These are phyloP conservation scores for Xylaria intraflava DNA, from an alignment of 495 filamentous ascomycete species.

Conservation along the genomic window DNA sequence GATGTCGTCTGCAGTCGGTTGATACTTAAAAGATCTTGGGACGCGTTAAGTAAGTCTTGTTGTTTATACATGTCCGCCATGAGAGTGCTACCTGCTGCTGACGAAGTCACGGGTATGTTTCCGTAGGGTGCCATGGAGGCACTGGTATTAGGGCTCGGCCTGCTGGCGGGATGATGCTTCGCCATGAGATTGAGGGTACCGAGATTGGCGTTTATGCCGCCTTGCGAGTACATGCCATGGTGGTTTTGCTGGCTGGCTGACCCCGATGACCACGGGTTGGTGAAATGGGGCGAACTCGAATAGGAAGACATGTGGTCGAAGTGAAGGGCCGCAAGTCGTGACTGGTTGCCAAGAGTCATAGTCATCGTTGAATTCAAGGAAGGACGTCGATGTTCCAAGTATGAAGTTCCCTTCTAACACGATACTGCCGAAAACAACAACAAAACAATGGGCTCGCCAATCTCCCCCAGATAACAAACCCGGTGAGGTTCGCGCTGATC, in stretches of 20 bases:
- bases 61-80: constrained; percentile 56
- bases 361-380: constrained; percentile 49
- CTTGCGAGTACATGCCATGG: constrained; percentile 53
- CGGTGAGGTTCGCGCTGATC: constrained; percentile 41
- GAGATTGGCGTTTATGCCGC: constrained; percentile 42
- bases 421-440: constrained; percentile 1
- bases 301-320: constrained; percentile 68
- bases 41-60: constrained; percentile 65
- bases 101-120: constrained; percentile 60
- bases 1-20: constrained; percentile 47
- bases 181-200: constrained; percentile 37
- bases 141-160: constrained; percentile 50
- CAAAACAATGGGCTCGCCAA: background rate
- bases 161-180: constrained; percentile 43
- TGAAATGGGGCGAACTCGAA: constrained; percentile 71
- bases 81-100: constrained; percentile 67
- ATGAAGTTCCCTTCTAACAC: constrained; percentile 3
- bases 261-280: constrained; percentile 78
- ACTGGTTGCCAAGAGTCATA: constrained; percentile 82
- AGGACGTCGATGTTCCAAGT: background rate
- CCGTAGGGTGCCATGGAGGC: constrained; percentile 67
- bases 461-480: constrained; percentile 12
- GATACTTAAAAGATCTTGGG: constrained; percentile 64
- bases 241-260: constrained; percentile 45
- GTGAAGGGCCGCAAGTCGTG: constrained; percentile 74